Conservation (phyloP, 352 stramenopile genomes). For the Globisporangium spiculum region DNA sequence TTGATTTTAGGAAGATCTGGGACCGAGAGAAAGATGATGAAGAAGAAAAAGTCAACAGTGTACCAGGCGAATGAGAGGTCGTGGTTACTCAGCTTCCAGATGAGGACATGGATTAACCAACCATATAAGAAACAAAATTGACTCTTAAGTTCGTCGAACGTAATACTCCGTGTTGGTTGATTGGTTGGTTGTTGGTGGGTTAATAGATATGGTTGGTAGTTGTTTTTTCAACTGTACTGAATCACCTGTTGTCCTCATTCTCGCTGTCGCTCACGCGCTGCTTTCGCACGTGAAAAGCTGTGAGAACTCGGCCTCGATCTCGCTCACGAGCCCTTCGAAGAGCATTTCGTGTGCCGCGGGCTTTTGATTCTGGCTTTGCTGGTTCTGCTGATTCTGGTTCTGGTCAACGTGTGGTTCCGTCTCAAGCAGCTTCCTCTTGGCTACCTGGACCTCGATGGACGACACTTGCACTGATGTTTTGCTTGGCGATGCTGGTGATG, state of each 20-base stretch:
- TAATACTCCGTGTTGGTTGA: background rate
- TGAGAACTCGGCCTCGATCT: constrained; percentile 17
- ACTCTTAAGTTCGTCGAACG: no score
- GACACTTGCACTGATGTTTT: constrained; percentile 3
- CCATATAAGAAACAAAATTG: no score
- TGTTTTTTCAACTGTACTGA: constrained; percentile 1
- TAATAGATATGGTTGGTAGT: constrained; percentile 11
- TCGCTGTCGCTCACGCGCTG: background rate
- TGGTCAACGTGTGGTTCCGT: background rate
- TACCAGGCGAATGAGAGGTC: no score
- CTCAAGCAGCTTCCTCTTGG: constrained; percentile 17
- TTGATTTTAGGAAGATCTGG: background rate
- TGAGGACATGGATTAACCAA: no score
- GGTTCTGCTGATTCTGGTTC: background rate
- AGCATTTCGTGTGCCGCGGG: background rate
- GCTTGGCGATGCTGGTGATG: background rate
- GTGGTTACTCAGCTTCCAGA: no score
- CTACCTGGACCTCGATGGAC: constrained; percentile 8
- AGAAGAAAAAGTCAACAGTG: no score
- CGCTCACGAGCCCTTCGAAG: constrained; percentile 18
- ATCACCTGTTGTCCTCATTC: background rate
- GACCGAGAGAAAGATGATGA: background rate
- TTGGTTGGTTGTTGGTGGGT: background rate
- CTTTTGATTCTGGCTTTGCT: constrained; percentile 4
- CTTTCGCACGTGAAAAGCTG: constrained; percentile 11